Conservation (phyloP, 140 eudicot genomes). For the Flaveria floridana region DNA sequence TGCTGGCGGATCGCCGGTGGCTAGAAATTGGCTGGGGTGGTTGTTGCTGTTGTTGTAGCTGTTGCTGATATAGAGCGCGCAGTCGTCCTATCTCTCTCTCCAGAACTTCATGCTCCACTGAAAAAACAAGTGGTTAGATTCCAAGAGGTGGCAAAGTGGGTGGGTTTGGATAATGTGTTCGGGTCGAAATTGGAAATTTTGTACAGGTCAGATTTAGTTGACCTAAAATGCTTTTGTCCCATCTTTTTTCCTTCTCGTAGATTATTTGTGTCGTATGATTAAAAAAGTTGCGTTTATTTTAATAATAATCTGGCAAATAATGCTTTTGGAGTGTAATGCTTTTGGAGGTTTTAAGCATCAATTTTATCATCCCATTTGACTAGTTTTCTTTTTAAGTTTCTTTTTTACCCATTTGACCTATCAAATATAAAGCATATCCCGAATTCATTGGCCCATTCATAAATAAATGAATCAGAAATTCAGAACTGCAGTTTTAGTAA, state of each 20-base stretch:
- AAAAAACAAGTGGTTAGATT: conserved; percentile 32
- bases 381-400: neutral
- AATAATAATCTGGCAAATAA: no score
- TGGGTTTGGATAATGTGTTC: neutral
- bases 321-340: neutral
- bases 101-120: conserved; percentile 95
- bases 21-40: conserved; percentile 49
- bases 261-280: neutral
- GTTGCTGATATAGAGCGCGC: conserved; percentile 65
- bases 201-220: neutral
- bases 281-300: neutral
- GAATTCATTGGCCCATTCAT: neutral
- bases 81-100: conserved; percentile 82
- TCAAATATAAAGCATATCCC: neutral
- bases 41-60: conserved; percentile 75
- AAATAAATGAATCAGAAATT: neutral
- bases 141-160: neutral
- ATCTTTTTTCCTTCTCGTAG: neutral
- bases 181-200: neutral
- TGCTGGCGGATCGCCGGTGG: conserved; percentile 68
- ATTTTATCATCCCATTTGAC: neutral
- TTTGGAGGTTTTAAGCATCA: conserved; percentile 4
- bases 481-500: neutral
- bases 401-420: neutral
- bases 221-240: neutral